A percentile compares a stretch with the other conserved stretches of the same genome.
Evolutionary conservation across 495 filamentous ascomycete genomes (phyloP).

Genomic region (Tuber microsphaerosporum): DNA sequence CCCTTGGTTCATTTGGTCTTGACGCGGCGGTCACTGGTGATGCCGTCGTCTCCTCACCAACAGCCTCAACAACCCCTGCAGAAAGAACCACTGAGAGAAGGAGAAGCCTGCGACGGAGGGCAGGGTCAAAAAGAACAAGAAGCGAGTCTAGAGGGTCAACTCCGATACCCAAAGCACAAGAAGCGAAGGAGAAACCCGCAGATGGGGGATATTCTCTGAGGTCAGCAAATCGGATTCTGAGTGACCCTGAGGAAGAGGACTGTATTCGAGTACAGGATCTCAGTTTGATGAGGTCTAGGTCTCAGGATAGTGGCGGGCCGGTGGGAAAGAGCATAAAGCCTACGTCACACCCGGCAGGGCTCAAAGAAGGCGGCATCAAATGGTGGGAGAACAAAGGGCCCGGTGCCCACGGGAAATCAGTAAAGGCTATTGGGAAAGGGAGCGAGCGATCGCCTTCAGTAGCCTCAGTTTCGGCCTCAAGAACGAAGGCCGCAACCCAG

Average conservation of each 20-base stretch:
- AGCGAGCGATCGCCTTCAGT: background rate
- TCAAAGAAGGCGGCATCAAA: background rate
- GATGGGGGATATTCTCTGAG: conserved; percentile 31
- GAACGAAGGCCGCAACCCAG: background rate
- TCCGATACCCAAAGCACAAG: conserved; percentile 5
- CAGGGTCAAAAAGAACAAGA: conserved; percentile 33
- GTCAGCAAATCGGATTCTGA: conserved; percentile 10
- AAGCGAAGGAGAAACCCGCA: conserved; percentile 10
- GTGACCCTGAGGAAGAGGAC: conserved; percentile 34
- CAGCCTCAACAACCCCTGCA: conserved; percentile 12
- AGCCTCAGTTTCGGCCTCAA: background rate
- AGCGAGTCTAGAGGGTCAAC: conserved; percentile 18
- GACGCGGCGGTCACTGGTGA: conserved; percentile 10
- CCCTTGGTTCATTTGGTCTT: conserved; percentile 30
- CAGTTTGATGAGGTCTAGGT: conserved; percentile 16
- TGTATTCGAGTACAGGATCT: conserved; percentile 38
- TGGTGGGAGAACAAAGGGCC: background rate
- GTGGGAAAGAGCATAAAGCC: conserved; percentile 3
- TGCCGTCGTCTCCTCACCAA: conserved; percentile 6
- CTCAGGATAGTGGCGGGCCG: background rate
- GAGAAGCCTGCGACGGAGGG: conserved; percentile 29
- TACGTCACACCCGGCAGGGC: background rate
- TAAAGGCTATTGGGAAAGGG: background rate
- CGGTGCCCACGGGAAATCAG: background rate
- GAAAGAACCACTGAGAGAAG: conserved; percentile 10